Evolutionary conservation across 805 yeast species (phyloP), one percentile per base, ranked within the genome.

Genomic region (Metschnikowia lachancei): DNA sequence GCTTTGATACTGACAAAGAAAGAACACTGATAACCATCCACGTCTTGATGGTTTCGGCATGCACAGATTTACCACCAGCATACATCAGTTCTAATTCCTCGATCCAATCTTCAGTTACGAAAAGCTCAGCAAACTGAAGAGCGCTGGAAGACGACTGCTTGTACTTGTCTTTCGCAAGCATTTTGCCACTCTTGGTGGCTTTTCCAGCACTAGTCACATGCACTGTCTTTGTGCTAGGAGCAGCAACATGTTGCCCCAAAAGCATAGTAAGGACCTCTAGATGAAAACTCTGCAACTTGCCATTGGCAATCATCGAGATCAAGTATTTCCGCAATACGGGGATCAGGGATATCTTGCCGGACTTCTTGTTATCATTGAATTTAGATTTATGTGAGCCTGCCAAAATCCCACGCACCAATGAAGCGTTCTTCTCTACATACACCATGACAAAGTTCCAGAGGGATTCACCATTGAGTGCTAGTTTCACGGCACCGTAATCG

Each of bases 391-490:
- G 61, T 0, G 78, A 60, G 0, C 90, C 89, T 49, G 75, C 78
- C 6, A 85, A 67, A 19, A 86, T 59, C 0, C 73, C 67, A 40
- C 86, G 68, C 0, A 84, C 81, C 1, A 65, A 48, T 1, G 65
- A 57, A 0, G 72, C 57, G 48, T 80, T 73, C 10, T 65, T 66
- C 11, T 65, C 64, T 2, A 74, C 73, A 59, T 82, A 86, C 1
- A 83, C 67, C 43, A 69, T 73, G 10, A 80, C 72, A 47, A 86
- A 76, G 52, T 83, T 69, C 95, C 95, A 86, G 0, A 81, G 60
- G 1, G 81, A 64, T 38, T 76, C 82, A 3, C 86, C 85, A 17
- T 71, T 69, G n/a, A 85, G 60, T 40, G 78, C 81, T 43, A 83
- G 65, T 49, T 78, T 75, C 22, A 81, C 66, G 13, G 82, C 60